A percentile compares a stretch with the other conserved stretches of the same genome.
Conservation (phyloP, 495 filamentous ascomycete genomes). For the Aspergillus nidulans region DNA sequence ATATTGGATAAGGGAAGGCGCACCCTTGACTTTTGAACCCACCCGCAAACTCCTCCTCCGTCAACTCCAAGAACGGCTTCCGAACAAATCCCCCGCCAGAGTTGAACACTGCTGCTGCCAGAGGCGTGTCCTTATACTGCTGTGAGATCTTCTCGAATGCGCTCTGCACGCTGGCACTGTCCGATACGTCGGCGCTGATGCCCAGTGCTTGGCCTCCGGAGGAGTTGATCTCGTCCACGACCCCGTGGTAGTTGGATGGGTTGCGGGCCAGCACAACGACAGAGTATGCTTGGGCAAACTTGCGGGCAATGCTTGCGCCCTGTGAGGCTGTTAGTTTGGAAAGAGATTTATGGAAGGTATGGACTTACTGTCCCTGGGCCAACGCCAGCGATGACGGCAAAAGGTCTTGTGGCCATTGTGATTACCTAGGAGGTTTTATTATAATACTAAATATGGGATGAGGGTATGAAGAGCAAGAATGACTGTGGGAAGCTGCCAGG, state of each 20-base stretch:
- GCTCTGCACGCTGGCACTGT: constrained; percentile 53
- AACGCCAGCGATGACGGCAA: constrained; percentile 71
- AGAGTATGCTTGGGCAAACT: constrained; percentile 68
- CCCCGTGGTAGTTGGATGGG: constrained; percentile 56
- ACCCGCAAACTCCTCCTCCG: constrained; percentile 56
- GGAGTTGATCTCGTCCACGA: constrained; percentile 71
- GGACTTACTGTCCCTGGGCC: constrained; percentile 62
- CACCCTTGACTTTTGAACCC: constrained; percentile 60
- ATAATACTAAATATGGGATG: background rate
- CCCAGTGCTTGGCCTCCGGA: constrained; percentile 70
- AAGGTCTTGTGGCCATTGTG: constrained; percentile 39
- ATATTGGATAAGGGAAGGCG: background rate
- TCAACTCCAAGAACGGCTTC: constrained; percentile 80
- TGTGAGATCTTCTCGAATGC: constrained; percentile 67
- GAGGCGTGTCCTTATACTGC: constrained; percentile 39
- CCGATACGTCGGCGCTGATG: constrained; percentile 67
- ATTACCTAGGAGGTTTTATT: background rate
- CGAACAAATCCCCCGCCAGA: constrained; percentile 62
- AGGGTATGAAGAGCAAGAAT: background rate
- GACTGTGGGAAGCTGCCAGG: too few relatives aligned
- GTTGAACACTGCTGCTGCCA: constrained; percentile 83
- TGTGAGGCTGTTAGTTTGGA: constrained; percentile 13
- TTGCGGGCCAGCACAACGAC: constrained; percentile 73
- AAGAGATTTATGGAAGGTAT: background rate
- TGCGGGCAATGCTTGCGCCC: constrained; percentile 58